These are phyloP conservation scores for Triglochin maritima DNA, from an alignment of 106 monocot species.

Conservation along the genomic window DNA sequence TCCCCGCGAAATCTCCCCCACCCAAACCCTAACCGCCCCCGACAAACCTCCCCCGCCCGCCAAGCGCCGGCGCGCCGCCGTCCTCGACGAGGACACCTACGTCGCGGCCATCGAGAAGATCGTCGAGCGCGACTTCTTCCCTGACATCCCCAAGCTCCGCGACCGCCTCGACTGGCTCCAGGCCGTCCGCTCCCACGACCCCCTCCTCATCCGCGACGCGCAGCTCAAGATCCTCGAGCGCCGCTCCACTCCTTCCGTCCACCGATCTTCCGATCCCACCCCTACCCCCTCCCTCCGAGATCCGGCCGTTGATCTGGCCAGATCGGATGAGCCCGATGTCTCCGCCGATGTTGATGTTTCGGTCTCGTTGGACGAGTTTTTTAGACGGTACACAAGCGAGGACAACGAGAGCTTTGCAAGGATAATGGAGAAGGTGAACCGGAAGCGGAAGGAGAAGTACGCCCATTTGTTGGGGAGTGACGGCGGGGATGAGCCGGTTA, in stretches of 20 bases:
- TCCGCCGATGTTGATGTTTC: constrained; percentile 18
- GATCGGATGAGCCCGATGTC: background rate
- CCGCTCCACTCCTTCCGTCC: constrained; percentile 19
- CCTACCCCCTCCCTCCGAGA: constrained; percentile 49
- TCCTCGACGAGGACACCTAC: constrained; percentile 72
- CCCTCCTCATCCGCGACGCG: constrained; percentile 73
- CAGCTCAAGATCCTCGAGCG: constrained; percentile 97
- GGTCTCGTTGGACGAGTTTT: constrained; percentile 68
- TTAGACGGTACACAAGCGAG: constrained; percentile 73
- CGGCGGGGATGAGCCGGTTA: constrained; percentile 21
- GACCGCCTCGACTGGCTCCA: constrained; percentile 85
- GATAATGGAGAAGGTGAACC: constrained; percentile 88
- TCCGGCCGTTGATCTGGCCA: constrained; percentile 17
- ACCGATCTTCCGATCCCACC: constrained; percentile 13
- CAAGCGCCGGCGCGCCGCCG: constrained; percentile 28
- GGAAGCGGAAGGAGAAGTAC: constrained; percentile 49
- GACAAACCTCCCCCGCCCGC: constrained; percentile 6
- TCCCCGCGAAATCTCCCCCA: constrained; percentile 12
- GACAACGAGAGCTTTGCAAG: constrained; percentile 84
- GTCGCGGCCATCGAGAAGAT: constrained; percentile 68
- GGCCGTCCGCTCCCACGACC: constrained; percentile 71
- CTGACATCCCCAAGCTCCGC: constrained; percentile 68
- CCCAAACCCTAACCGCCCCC: background rate
- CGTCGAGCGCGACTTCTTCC: constrained; percentile 95
- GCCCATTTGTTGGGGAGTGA: constrained; percentile 61